phyloP scores from a whole-genome alignment of 805 yeast species.

The Danielia reshetovae region DNA sequence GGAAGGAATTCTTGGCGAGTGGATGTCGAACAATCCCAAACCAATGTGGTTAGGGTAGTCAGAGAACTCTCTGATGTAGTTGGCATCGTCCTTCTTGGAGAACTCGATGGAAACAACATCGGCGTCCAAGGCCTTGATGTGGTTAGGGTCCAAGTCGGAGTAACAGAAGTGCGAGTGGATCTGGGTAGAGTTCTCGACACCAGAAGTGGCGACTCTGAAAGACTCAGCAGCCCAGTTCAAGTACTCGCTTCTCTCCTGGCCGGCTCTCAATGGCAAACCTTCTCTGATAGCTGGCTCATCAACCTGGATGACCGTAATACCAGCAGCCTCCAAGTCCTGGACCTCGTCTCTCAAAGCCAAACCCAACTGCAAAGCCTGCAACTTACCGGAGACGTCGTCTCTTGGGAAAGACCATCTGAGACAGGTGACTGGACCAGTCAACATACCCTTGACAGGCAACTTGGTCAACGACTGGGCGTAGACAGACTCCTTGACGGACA shows the following conservation, averaged over 20 bases:
- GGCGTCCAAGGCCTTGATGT: conserved; percentile 98
- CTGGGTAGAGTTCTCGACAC: conserved; percentile 92
- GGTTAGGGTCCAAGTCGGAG: conserved; percentile 99
- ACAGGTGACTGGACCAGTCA: conserved; percentile 99
- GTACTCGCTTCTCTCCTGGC: conserved; percentile 94
- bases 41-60: conserved; percentile 99
- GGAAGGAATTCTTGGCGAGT: conserved; percentile 99
- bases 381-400: conserved; percentile 90
- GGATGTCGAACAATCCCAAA: conserved; percentile 97
- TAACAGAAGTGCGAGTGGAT: conserved; percentile 99
- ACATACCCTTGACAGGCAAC: conserved; percentile 99
- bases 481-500: conserved; percentile 99
- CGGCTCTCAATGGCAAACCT: conserved; percentile 99
- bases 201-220: conserved; percentile 98
- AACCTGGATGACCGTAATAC: conserved; percentile 96
- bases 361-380: conserved; percentile 95
- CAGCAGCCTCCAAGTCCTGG: conserved; percentile 96
- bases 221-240: conserved; percentile 99
- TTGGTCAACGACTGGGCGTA: conserved; percentile 95
- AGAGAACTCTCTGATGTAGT: conserved; percentile 95
- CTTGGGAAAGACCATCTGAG: conserved; percentile 99
- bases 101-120: conserved; percentile 99
- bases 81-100: conserved; percentile 99
- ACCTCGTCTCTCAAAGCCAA: conserved; percentile 98
- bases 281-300: conserved; percentile 99